These are phyloP conservation scores for Nannochloropsis oceanica DNA, from an alignment of 108 stramenopile species.

Conservation along the genomic window DNA sequence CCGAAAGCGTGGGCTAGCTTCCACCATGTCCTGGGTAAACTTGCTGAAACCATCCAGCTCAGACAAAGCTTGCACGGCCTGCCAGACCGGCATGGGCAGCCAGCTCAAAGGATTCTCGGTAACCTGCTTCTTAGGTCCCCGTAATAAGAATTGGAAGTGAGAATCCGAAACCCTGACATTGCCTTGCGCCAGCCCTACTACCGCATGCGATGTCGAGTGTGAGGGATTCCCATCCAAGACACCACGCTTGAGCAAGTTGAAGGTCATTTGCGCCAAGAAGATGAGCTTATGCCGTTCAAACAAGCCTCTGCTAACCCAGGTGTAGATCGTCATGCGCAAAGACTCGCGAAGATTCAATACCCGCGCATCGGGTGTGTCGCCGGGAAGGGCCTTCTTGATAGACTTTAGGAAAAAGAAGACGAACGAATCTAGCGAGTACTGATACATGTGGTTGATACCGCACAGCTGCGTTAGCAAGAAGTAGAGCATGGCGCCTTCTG, in stretches of 20 bases:
- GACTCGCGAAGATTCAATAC: slow-evolving; percentile 56
- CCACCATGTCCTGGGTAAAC: slow-evolving; percentile 59
- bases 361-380: slow-evolving; percentile 46
- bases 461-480: slow-evolving; percentile 71
- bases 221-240: slow-evolving; percentile 41
- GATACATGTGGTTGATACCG: slow-evolving; percentile 77
- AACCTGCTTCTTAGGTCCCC: slow-evolving; percentile 45
- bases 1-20: slow-evolving; percentile 67
- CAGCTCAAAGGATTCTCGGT: slow-evolving; percentile 51
- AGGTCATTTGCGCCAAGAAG: slow-evolving; percentile 67
- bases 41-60: slow-evolving; percentile 66
- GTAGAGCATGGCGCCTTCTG: slow-evolving; percentile 85
- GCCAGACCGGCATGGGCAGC: slow-evolving; percentile 62
- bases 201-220: background rate
- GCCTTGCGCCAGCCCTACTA: background rate
- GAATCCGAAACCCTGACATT: slow-evolving; percentile 2
- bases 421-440: slow-evolving; percentile 73
- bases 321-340: slow-evolving; percentile 66
- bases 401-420: slow-evolving; percentile 70
- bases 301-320: slow-evolving; percentile 69
- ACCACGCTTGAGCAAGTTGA: slow-evolving; percentile 70
- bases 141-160: slow-evolving; percentile 65
- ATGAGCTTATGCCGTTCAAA: slow-evolving; percentile 79
- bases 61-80: slow-evolving; percentile 46
- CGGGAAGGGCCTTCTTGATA: slow-evolving; percentile 47